Conservation (phyloP, 1,139 yeast genomes). For the Citeromyces hawaiiensis region DNA sequence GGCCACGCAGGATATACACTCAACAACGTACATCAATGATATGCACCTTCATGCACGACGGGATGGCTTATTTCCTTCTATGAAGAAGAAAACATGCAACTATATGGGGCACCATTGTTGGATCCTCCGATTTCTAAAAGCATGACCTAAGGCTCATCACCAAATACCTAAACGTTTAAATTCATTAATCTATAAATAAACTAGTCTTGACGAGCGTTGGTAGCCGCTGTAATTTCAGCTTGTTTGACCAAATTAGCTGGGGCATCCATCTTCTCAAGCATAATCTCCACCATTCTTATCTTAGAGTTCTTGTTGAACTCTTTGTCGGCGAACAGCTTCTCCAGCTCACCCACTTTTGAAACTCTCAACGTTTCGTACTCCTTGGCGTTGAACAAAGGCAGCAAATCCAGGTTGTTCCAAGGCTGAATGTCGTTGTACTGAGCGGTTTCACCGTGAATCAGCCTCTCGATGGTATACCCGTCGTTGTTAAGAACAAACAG, state of each 20-base stretch:
- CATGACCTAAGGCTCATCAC: no score
- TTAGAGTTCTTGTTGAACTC: slow-evolving; percentile 46
- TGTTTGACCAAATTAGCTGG: slow-evolving; percentile 60
- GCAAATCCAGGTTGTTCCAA: slow-evolving; percentile 63
- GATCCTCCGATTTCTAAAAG: no score
- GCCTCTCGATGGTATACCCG: slow-evolving; percentile 83
- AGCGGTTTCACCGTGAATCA: slow-evolving; percentile 73
- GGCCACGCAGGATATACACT: no score
- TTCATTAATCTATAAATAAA: background rate
- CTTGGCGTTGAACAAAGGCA: slow-evolving; percentile 63
- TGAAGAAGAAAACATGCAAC: no score
- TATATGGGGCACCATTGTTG: no score
- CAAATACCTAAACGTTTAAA: no score
- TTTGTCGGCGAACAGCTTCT: slow-evolving; percentile 36
- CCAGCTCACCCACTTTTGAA: slow-evolving; percentile 53
- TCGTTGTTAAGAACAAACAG: slow-evolving; percentile 73
- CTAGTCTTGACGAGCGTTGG: slow-evolving; percentile 25
- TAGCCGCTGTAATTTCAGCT: slow-evolving; percentile 65
- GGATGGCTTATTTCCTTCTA: no score
- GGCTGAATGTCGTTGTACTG: slow-evolving; percentile 70
- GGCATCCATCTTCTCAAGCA: slow-evolving; percentile 76
- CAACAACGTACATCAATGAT: no score
- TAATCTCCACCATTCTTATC: slow-evolving; percentile 68
- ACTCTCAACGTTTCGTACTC: slow-evolving; percentile 37
- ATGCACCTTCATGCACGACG: no score